Evolutionary conservation across 495 filamentous ascomycete species (phyloP), one percentile per base, ranked within the genome.

Genomic region (Aspergillus bertholletiae): DNA sequence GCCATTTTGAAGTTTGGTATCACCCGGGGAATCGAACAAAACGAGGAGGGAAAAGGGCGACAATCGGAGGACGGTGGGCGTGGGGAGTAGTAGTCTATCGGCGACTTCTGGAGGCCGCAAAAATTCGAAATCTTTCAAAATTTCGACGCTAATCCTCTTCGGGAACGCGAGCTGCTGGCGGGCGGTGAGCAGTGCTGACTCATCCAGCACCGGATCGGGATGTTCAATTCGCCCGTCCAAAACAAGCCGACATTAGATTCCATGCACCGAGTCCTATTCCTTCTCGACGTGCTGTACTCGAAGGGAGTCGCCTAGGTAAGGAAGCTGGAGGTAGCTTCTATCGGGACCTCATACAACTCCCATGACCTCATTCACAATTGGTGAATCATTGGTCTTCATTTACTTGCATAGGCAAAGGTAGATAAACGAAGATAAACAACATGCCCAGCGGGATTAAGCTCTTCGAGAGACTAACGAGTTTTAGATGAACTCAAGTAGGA

Each of bases 81-180:
- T 62, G 46, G 40, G 55, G 34, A 49, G 30, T 18, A 49, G 58
- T 56, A 56, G 62, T 56, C 60, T 61, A 46, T 62, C 57, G 50
- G 37, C 52, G 48, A 52, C 51, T 51, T 50, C 46, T 64, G 69
- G 23, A 53, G 41, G 30, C 53, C 58, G 66, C 67, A 68, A 73
- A 73, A 74, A 62, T 55, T 65, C 59, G 53, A 73, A 74, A 71
- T 71, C 70, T 65, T 71, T 68, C 68, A 70, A 74, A 69, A 72
- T 67, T 68, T 68, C 58, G 65, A 53, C 74, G 58, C 74, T 76
- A 77, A 59, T 63, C 70, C 65, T 1, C 32, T 65, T 62, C 46
- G 49, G 60, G 57, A 54, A 43, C 49, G 53, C 50, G 41, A 60
- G 56, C 55, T 57, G 11, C 23, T 39, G 20, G 28, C 50, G 54